Base-by-base conservation (phyloP, 2,329 filamentous ascomycete species). In the Diaporthe velutina region DNA sequence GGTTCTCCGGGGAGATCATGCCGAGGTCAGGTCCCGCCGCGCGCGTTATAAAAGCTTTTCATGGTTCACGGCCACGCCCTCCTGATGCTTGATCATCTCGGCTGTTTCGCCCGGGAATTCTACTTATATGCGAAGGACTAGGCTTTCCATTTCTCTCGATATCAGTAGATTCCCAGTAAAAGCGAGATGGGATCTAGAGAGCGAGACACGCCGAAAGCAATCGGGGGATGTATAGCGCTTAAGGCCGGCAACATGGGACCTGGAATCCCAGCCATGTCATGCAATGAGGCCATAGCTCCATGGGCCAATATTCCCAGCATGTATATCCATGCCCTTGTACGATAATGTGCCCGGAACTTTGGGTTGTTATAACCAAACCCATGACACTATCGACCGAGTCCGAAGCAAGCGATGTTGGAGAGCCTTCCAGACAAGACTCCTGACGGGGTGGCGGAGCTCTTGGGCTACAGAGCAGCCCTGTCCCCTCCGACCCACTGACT, bases 381-480 rank as follows among this genome's bases (percentile, higher is more conserved):
- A 7, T 58, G 55, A 19, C 30, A 13, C 61, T 66, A 7, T 66
- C 42, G 35, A n/a, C n/a, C 42, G 6, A 50, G 10, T 50, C 42
- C 40, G 61, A 50, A 48, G 28, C 61, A 50, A 15, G 42, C 40
- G 15, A 30, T 64, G 40, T 64, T 64, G 40, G 40, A 64, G 28
- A 33, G 10, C 60, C 25, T 22, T 42, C 25, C 25, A 15, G n/a
- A 22, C 19, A 30, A 22, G 17, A n/a, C 61, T 66, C 28, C 4
- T 50, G 42, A 66, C 15, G 22, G 6, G 50, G 61, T 66, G 61
- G 61, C 61, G 61, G 35, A 66, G 61, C 12, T 42, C 19, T 35
- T 25, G 42, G n/a, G 17, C 42, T 28, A 50, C 35, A 66, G 19
- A 50, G 12, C 42, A 30, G 19, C 42, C 13, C n/a, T n/a, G n/a